Conservation (phyloP, 2,329 filamentous ascomycete genomes). For the Capronia americana region DNA sequence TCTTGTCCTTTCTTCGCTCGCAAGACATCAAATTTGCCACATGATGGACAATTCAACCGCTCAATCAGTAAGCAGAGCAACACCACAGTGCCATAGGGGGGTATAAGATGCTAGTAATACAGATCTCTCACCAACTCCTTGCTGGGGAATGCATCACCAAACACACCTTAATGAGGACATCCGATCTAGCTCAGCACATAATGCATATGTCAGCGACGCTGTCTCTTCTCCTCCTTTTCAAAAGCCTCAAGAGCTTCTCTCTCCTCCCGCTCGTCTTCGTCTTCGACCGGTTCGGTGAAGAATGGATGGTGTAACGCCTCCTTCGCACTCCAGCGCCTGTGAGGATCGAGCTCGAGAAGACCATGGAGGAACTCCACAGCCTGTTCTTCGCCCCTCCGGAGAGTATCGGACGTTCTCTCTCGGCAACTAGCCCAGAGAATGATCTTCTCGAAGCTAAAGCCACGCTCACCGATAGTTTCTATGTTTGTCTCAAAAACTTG, state of each 20-base stretch:
- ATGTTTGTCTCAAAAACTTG: conserved; percentile 92
- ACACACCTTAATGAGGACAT: background rate
- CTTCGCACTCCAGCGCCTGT: conserved; percentile 51
- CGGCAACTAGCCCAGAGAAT: conserved; percentile 92
- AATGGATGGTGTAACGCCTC: conserved; percentile 55
- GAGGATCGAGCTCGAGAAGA: conserved; percentile 53
- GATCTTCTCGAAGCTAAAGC: conserved; percentile 90
- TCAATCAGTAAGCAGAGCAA: conserved; percentile 17
- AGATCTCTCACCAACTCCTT: conserved; percentile 8
- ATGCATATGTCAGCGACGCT: conserved; percentile 16
- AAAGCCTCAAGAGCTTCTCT: conserved; percentile 35
- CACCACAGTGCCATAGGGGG: conserved; percentile 26
- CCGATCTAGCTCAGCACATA: background rate
- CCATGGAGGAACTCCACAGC: conserved; percentile 51
- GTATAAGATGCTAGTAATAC: conserved; percentile 35
- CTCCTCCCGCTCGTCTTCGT: conserved; percentile 39
- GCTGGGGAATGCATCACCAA: conserved; percentile 17
- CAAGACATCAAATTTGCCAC: background rate
- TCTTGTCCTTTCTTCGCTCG: conserved; percentile 7
- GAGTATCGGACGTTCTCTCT: conserved; percentile 60
- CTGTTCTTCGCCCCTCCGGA: conserved; percentile 55
- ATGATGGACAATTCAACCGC: background rate
- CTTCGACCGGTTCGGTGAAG: conserved; percentile 48
- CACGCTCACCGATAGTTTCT: conserved; percentile 83
- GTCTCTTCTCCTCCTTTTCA: conserved; percentile 23